Percentiles rank a stretch among this genome's conserved stretches.
Evolutionary conservation across 106 monocot genomes (phyloP).

Genomic region (Apostasia shenzhenica): DNA sequence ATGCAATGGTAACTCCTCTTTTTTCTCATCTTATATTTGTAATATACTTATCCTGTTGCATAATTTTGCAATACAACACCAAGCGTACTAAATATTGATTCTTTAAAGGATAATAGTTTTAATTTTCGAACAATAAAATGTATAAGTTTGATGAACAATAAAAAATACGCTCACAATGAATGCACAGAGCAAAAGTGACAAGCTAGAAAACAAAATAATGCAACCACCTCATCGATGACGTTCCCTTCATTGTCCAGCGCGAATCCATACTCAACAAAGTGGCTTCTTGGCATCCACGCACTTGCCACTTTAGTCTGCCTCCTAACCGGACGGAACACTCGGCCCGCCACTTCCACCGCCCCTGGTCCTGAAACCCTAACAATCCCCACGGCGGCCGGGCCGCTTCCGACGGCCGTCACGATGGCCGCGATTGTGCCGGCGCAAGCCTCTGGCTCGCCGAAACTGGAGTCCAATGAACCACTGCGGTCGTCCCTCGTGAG

Average conservation of each 20-base stretch:
- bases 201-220: background rate
- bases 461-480: background rate
- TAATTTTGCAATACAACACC: no score
- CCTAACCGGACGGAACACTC: constrained; percentile 63
- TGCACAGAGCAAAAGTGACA: no score
- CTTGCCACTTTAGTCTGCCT: constrained; percentile 5
- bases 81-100: no score
- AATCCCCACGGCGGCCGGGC: constrained; percentile 81
- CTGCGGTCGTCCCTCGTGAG: constrained; percentile 38
- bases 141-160: no score
- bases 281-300: constrained; percentile 67
- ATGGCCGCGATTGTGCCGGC: constrained; percentile 76
- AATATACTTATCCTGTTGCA: no score
- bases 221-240: constrained; percentile 80
- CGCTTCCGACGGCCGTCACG: constrained; percentile 77
- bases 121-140: no score
- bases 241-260: constrained; percentile 45
- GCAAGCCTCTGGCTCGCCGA: constrained; percentile 1
- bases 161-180: no score
- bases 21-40: no score
- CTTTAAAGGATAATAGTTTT: no score
- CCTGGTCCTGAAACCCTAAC: constrained; percentile 70
- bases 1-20: no score
- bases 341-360: constrained; percentile 45
- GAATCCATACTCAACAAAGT: constrained; percentile 84